Evolutionary conservation across 257 asterid species (phyloP).

Genomic region (Ajuga chamaepitys): DNA sequence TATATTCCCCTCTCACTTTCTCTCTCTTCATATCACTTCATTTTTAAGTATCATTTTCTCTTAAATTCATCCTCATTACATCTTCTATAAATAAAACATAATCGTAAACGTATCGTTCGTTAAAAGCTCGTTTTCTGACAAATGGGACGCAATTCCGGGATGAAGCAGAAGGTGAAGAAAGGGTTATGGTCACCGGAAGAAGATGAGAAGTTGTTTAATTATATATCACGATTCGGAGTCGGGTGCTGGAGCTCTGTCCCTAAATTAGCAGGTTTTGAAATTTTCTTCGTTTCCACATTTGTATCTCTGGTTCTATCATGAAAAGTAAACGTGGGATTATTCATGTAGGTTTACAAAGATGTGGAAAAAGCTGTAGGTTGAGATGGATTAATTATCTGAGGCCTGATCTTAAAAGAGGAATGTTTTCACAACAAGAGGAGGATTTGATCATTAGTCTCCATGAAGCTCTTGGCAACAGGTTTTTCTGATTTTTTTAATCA

Average conservation of each 20-base stretch:
- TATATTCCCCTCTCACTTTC: constrained; percentile 20
- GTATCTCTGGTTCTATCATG: not conserved
- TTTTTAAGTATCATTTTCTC: constrained; percentile 33
- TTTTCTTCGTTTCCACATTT: not conserved
- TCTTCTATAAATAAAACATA: no score
- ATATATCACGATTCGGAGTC: constrained; percentile 68
- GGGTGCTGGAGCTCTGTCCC: constrained; percentile 98
- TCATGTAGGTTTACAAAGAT: constrained; percentile 60
- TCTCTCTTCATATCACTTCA: constrained; percentile 35
- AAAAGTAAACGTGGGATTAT: not conserved
- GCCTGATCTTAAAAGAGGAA: constrained; percentile 87
- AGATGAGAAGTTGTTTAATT: constrained; percentile 63
- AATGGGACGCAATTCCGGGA: constrained; percentile 68
- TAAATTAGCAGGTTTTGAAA: constrained; percentile 55
- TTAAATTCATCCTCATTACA: constrained; percentile 27
- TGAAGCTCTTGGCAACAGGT: constrained; percentile 75
- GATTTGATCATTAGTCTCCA: constrained; percentile 58
- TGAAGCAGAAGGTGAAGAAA: constrained; percentile 71
- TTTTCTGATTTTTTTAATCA: not conserved
- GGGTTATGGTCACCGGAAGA: constrained; percentile 97
- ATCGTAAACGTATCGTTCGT: not conserved
- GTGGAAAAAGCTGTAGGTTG: constrained; percentile 85
- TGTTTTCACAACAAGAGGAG: constrained; percentile 76
- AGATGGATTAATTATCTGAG: constrained; percentile 84
- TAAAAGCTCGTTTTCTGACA: not conserved